These are phyloP conservation scores for Patellaria atrata DNA, from an alignment of 495 filamentous ascomycete genomes.

Conservation along the genomic window DNA sequence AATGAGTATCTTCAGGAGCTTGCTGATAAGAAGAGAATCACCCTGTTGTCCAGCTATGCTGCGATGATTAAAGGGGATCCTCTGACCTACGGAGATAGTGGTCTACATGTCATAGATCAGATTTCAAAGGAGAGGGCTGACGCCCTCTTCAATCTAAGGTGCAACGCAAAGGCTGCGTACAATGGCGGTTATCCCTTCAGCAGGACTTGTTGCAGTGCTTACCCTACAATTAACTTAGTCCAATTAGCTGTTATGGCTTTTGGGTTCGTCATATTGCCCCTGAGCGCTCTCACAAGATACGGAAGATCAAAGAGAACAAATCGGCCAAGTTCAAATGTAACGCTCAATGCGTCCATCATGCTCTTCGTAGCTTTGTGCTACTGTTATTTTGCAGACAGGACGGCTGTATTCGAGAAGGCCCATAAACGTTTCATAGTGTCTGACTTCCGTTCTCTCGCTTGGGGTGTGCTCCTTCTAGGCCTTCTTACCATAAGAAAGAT, in stretches of 20 bases:
- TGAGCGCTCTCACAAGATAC: constrained; percentile 16
- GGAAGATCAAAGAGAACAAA: constrained; percentile 10
- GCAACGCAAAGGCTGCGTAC: constrained; percentile 33
- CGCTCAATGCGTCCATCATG: constrained; percentile 15
- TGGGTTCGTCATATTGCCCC: constrained; percentile 23
- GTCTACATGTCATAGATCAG: constrained; percentile 37
- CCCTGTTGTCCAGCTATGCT: constrained; percentile 39
- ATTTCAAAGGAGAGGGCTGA: constrained; percentile 38
- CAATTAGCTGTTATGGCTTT: constrained; percentile 25
- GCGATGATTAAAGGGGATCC: constrained; percentile 28
- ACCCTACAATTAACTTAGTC: constrained; percentile 22
- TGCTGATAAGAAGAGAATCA: constrained; percentile 27
- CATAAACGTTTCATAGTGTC: constrained; percentile 34
- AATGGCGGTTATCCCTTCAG: constrained; percentile 33
- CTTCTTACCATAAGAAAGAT: constrained; percentile 27
- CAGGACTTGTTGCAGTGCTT: constrained; percentile 43
- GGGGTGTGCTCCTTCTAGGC: constrained; percentile 25
- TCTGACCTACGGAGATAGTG: constrained; percentile 32
- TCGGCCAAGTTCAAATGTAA: constrained; percentile 1
- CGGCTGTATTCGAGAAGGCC: constrained; percentile 39
- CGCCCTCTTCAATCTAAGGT: constrained; percentile 41
- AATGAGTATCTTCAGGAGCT: constrained; percentile 39
- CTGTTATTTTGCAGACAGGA: constrained; percentile 44
- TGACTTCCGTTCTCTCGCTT: constrained; percentile 30
- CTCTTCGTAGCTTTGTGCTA: constrained; percentile 32